Base-by-base conservation (phyloP, 768 basidiomycete species). In the Aureoboletus auriporus region DNA sequence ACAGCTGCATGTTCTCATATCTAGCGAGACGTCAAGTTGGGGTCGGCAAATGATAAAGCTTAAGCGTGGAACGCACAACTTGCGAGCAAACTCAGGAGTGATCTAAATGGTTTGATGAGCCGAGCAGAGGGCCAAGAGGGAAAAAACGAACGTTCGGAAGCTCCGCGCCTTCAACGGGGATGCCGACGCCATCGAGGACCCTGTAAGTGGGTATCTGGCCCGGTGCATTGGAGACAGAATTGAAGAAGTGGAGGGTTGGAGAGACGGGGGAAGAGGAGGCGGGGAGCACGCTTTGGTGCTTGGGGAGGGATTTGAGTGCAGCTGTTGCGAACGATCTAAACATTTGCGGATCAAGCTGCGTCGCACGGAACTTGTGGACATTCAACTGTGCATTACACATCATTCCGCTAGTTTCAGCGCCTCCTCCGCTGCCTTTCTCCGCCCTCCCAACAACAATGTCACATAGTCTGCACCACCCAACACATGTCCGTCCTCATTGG, bases 171-270 rank as follows among this genome's bases (percentile, higher is more conserved):
- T 88, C 78, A 14, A 93, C 68, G 6, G 80, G 78, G 54, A 79
- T 68, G 3, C 93, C 94, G 44, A 79, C 71, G 27, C 90, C 85
- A 67, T 93, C 93, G 28, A 97, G 69, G 1, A 96, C 77, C 42
- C 93, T 77, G 69, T 84, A 95, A 5, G 92, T 89, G 4, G 93
- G 90, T 56, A 95, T 92, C 57, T 77, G 78, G 17, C 74, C 72
- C 12, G 75, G 73, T 36, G 75, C 77, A 8, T 71, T 72, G 31
- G 78, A 78, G 27, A 92, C 80, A 0, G 88, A 79, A 66, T 91
- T 91, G 73, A 92, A 85, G 73, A 91, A 93, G 42, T 82, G 69
- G 33, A 89, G 78, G 46, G 77, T 79, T 12, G 87, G 65, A 7
- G 83, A 80, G 37, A 93, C 78, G 14, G 85, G 83, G 0, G 85